Base-by-base conservation (phyloP, 805 yeast genomes). In the Pichia sporocuriosa region DNA sequence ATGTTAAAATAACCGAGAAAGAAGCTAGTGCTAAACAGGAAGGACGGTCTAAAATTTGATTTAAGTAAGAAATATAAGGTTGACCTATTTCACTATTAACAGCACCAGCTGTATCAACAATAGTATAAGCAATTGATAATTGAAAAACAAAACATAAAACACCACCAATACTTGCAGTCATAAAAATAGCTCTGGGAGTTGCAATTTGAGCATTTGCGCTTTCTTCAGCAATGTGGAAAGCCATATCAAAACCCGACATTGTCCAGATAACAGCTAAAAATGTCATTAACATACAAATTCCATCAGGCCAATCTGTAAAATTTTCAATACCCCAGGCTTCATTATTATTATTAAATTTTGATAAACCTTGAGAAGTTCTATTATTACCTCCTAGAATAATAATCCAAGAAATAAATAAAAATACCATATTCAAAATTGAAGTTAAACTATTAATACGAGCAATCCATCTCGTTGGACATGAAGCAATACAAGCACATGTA, bases 171-270 rank as follows among this genome's bases (percentile, higher is more conserved):
- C 68, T 53, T 17, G 78, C 65, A 16, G 81, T 75, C 57, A 77
- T 57, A 17, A 77, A 73, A 48, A 79, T 78, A 31, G 84, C 83
- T 37, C 69, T 65, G n/a, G 86, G 84, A n/a, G 81, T 76, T 4
- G 82, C 83, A 15, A 66, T 62, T 23, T 72, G 61, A 12, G 84
- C 83, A 56, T 79, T 78, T 39, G 77, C 61, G 48, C 81, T 75
- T 53, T 81, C 87, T 59, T 81, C 88, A 16, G 82, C 68, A 46
- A 81, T 63, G 53, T 81, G 86, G 65, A 79, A 80, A 0, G 86
- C 81, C 13, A 83, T 75, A 55, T 81, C 86, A 55, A 77, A 81
- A n/a, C 85, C 86, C 36, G 81, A 71, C 83, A 80, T 78, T 34
- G 81, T 73, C 81, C 81, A 76, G 44, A 75, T 73, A 35, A 70